Percentiles rank a stretch among this genome's conserved stretches.
phyloP scores from a whole-genome alignment of 2,329 filamentous ascomycete species.

The Exophiala sp. region DNA sequence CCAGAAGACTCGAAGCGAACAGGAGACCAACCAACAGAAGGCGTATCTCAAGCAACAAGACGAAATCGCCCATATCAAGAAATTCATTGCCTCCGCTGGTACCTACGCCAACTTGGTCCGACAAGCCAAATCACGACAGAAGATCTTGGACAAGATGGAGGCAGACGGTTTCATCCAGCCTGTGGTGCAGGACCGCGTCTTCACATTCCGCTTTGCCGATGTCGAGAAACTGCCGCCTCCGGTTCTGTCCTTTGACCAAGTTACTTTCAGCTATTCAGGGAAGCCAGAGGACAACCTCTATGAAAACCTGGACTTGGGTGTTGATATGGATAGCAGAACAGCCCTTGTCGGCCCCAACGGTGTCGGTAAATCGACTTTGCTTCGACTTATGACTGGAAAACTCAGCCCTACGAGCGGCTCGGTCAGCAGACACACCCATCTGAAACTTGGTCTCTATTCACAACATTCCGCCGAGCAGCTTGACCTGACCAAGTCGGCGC shows the following conservation, averaged over 20 bases:
- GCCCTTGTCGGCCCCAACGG: constrained; percentile 96
- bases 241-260: constrained; percentile 90
- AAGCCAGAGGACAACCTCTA: constrained; percentile 86
- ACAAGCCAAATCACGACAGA: constrained; percentile 98
- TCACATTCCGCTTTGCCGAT: constrained; percentile 96
- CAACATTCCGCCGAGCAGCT: constrained; percentile 99
- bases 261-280: constrained; percentile 97
- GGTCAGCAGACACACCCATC: constrained; percentile 89
- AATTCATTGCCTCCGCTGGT: constrained; percentile 99
- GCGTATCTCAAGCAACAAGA: constrained; percentile 99
- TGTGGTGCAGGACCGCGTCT: constrained; percentile 75
- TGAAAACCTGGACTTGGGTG: constrained; percentile 93
- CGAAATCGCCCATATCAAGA: constrained; percentile 99
- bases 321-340: constrained; percentile 98
- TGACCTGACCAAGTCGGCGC: constrained; percentile 91
- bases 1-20: constrained; percentile 85
- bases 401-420: constrained; percentile 72
- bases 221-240: constrained; percentile 99
- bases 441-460: constrained; percentile 97
- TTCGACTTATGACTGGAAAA: constrained; percentile 94
- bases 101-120: constrained; percentile 98
- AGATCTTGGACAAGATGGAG: constrained; percentile 99
- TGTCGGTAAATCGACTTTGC: constrained; percentile 96
- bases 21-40: constrained; percentile 98
- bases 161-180: constrained; percentile 97